Evolutionary conservation across 2,329 filamentous ascomycete species (phyloP).

Genomic region (Verticillium nubilum): DNA sequence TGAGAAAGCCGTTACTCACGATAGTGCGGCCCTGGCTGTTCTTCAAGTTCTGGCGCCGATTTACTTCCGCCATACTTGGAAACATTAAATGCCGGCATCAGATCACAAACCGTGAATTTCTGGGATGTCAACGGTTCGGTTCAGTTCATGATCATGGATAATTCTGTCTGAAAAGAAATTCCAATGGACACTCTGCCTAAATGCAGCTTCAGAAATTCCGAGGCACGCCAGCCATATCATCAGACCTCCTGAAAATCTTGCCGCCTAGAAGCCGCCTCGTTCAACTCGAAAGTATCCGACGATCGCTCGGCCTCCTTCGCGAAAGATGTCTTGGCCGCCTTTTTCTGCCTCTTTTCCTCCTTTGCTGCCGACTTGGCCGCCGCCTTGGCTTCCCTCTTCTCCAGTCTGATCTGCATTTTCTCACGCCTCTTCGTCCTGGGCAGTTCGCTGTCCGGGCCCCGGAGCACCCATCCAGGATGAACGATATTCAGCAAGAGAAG

Average conservation of each 20-base stretch:
- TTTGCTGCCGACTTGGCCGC: not conserved
- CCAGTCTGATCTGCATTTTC: slow-evolving; percentile 35
- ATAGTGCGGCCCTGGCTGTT: too few species aligned
- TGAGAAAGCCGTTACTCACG: too few species aligned
- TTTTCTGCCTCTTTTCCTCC: slow-evolving; percentile 2
- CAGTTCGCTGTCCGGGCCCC: slow-evolving; percentile 39
- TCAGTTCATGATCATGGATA: too few species aligned
- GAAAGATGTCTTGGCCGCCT: not conserved
- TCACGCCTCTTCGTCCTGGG: slow-evolving; percentile 32
- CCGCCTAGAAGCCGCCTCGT: not conserved
- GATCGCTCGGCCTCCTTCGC: not conserved
- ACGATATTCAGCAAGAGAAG: slow-evolving; percentile 34
- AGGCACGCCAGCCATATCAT: not conserved
- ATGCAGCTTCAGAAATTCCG: not conserved
- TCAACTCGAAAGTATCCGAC: not conserved
- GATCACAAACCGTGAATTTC: too few species aligned
- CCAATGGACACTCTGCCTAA: too few species aligned
- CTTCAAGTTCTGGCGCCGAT: too few species aligned
- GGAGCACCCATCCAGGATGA: slow-evolving; percentile 42
- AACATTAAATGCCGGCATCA: too few species aligned
- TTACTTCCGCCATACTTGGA: too few species aligned
- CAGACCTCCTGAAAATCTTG: not conserved
- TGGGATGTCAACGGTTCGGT: too few species aligned
- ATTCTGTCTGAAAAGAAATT: too few species aligned
- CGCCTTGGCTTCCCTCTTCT: slow-evolving; percentile 23